A percentile compares a stretch with the other conserved stretches of the same genome.
These are phyloP conservation scores for Juglanconis sp. DNA, from an alignment of 2,329 filamentous ascomycete genomes.

Conservation along the genomic window DNA sequence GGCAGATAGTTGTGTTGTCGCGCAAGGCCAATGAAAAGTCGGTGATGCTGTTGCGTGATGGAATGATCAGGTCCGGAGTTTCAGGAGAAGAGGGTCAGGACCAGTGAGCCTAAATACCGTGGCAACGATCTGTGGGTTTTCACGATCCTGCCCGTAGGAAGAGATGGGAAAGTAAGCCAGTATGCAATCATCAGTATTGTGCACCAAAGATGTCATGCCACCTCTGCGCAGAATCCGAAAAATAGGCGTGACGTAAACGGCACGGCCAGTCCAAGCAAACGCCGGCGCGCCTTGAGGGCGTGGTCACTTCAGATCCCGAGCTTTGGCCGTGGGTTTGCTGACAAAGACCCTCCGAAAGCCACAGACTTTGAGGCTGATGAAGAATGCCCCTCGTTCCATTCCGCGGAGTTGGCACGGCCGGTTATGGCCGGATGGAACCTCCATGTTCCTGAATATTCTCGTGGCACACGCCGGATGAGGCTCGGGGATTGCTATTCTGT, in stretches of 20 bases:
- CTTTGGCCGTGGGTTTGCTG: not conserved
- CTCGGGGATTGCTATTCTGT: not conserved
- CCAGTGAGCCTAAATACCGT: no score
- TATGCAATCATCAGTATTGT: not conserved
- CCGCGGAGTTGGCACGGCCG: no score
- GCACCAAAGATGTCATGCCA: not conserved
- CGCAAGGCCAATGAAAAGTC: not conserved
- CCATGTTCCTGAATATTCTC: not conserved
- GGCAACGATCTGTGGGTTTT: no score
- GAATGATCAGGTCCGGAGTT: no score
- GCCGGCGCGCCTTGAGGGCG: not conserved
- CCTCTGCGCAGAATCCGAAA: not conserved
- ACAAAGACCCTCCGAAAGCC: not conserved
- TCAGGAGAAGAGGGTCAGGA: no score
- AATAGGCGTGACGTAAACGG: not conserved
- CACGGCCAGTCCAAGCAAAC: not conserved
- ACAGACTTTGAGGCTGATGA: no score
- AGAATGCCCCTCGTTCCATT: no score
- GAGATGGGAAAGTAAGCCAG: no score
- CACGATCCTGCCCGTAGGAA: no score
- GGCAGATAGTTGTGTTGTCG: not conserved
- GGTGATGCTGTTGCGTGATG: not conserved
- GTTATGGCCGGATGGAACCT: no score
- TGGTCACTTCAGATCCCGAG: not conserved
- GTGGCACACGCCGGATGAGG: not conserved